Percentiles rank a stretch among this genome's conserved stretches.
Evolutionary conservation across 2,329 filamentous ascomycete species (phyloP).

Genomic region (Aspergillus eucalypticola): DNA sequence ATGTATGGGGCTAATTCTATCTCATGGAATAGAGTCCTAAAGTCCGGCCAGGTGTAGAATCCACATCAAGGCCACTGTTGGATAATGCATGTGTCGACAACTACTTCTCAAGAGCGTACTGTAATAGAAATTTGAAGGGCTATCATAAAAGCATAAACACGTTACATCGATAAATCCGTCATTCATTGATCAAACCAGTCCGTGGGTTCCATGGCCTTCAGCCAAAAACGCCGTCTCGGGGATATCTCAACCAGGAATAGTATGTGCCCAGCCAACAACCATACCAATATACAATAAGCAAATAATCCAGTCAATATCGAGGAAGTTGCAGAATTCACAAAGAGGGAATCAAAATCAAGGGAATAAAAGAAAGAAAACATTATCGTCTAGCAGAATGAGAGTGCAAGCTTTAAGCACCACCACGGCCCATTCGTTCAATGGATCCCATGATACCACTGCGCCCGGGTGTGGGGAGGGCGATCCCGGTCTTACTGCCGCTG

Average conservation of each 20-base stretch:
- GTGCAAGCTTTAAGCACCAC: conserved; percentile 22
- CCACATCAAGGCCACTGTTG: too few species aligned
- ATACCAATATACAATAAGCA: conserved; percentile 1
- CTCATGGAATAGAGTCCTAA: too few species aligned
- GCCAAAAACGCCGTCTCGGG: conserved; percentile 2
- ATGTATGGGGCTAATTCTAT: too few species aligned
- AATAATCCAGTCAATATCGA: background rate
- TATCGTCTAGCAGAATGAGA: background rate
- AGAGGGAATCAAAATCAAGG: background rate
- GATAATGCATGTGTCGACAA: background rate
- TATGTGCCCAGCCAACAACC: conserved; percentile 4
- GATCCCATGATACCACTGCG: conserved; percentile 79
- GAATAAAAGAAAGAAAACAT: background rate
- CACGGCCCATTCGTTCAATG: conserved; percentile 81
- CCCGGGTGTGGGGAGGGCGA: conserved; percentile 41
- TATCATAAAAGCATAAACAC: background rate
- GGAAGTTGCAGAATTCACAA: background rate
- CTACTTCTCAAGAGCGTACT: background rate
- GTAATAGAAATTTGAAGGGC: background rate
- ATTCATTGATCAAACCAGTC: background rate
- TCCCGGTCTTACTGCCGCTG: conserved; percentile 40
- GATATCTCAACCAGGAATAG: conserved; percentile 10
- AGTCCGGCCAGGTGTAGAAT: too few species aligned
- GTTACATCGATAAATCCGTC: background rate
- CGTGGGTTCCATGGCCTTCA: background rate